Evolutionary conservation across 768 basidiomycete species (phyloP), one percentile per base, ranked within the genome.

Genomic region (Mycena sanguinolenta): DNA sequence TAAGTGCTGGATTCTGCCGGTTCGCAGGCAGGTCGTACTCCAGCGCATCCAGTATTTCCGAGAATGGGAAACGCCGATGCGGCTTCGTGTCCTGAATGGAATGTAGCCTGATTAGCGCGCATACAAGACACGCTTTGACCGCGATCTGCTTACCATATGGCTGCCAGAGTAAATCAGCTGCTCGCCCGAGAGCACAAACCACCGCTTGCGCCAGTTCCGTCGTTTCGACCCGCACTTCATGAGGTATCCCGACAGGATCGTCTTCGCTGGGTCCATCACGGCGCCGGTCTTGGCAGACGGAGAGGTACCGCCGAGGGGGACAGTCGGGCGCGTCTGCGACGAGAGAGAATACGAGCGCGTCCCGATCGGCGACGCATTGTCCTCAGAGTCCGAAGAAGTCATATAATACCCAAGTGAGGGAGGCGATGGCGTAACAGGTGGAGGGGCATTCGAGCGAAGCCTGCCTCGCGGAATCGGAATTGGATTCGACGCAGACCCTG

Each of bases 171-270:
- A 99, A 39, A 95, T 83, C 62, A 99, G 82, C 77, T 91, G 93
- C 75, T 96, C 95, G 44, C 91, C 91, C 44, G 92, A 95, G n/a
- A 99, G 84, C 42, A 95, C 91, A 76, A 99, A 99, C 97, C 97
- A 99, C 32, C 98, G 84, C 81, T 99, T 99, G 65, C 96, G 88
- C 98, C 98, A 99, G 73, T 90, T 95, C 75, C 94, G 92, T 77
- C 97, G 89, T 74, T 97, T 95, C 52, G 92, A 92, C 30, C 95
- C 96, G 79, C 95, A 96, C 77, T 99, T 99, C 94, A 97, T 96
- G 70, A 99, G 84, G 80, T 99, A 99, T 2, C 96, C 96, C 23
- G 91, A 90, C 5, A 97, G 78, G 44, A 99, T 91, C 44, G 91
- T 84, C 82, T 96, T 97, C n/a, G 89, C 84, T 23, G 87, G 86